Evolutionary conservation across 139 green algal genomes (phyloP).

Genomic region (Gonium pectorale): DNA sequence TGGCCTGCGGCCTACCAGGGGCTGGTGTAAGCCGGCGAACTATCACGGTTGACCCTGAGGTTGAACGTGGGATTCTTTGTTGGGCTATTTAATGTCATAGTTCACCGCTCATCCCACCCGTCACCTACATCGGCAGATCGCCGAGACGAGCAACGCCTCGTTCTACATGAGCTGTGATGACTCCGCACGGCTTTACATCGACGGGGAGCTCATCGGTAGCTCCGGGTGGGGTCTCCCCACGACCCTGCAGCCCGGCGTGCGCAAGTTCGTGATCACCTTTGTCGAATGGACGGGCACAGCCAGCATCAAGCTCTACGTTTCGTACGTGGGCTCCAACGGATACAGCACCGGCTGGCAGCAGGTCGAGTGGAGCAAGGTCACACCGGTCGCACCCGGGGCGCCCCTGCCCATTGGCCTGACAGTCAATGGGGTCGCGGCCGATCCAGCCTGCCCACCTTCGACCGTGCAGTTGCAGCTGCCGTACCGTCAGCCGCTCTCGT

Average conservation of each 20-base stretch:
- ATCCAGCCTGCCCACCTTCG: neutral
- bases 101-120: no score
- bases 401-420: neutral
- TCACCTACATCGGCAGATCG: no score
- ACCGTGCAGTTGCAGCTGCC: neutral
- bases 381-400: neutral
- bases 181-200: conserved; percentile 8
- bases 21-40: neutral
- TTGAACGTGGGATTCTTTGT: no score
- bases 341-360: neutral
- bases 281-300: neutral
- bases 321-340: neutral
- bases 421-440: conserved; percentile 46
- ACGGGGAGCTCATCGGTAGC: conserved; percentile 19
- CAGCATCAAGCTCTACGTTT: neutral
- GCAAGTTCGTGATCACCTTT: conserved; percentile 37
- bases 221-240: neutral
- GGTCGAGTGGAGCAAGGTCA: conserved; percentile 22
- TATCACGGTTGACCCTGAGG: no score
- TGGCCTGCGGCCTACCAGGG: neutral
- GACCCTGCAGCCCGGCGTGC: conserved; percentile 6
- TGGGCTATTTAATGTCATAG: no score
- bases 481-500: neutral
- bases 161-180: conserved; percentile 17
- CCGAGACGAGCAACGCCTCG: no score